Evolutionary conservation across 2,329 filamentous ascomycete genomes (phyloP), one percentile per base, ranked within the genome.

Genomic region (Trichoderma aggressivum): DNA sequence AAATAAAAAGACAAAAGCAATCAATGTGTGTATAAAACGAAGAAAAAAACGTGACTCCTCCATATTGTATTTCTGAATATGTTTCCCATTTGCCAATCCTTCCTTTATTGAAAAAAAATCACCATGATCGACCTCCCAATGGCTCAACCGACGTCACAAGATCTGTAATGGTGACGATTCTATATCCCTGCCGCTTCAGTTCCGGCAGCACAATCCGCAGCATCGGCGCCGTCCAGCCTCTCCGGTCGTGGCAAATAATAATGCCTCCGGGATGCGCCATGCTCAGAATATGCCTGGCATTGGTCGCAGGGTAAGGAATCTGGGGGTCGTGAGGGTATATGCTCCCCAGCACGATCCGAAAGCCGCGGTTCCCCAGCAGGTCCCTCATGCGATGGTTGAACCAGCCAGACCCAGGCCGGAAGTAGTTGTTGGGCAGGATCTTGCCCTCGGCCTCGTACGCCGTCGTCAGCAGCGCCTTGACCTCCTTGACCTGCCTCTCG

Each of bases 241-340:
- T 86, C 74, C 94, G 81, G 82, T 97, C 94, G 82, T 97, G 94
- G 78, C 93, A 94, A 65, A 97, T 91, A 73, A 97, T 90, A 71
- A 97, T 91, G 32, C 88, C 90, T 0, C 94, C 94, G 0, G 92
- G 90, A 60, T 88, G 84, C 43, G 91, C 84, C 91, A 94, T 94
- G 81, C 92, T 94, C 75, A 97, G 80, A 5, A 97, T 88, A 82
- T 97, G 94, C 74, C 84, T 85, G 8, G 92, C 91, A 81, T 97
- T 97, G 66, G 94, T 75, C 74, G 84, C 82, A 75, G 88, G 86
- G 76, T 87, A 90, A 11, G 84, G 84, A 71, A 97, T 91, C 84
- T 97, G 94, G n/a, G 94, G 90, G 82, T 97, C 94, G 82, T 97
- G 94, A 6, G 94, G 94, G 81, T 97, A 97, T 53, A 97, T 90